These are phyloP conservation scores for Houttuynia cordata DNA, from an alignment of 164 flowering plant genomes.

Conservation along the genomic window DNA sequence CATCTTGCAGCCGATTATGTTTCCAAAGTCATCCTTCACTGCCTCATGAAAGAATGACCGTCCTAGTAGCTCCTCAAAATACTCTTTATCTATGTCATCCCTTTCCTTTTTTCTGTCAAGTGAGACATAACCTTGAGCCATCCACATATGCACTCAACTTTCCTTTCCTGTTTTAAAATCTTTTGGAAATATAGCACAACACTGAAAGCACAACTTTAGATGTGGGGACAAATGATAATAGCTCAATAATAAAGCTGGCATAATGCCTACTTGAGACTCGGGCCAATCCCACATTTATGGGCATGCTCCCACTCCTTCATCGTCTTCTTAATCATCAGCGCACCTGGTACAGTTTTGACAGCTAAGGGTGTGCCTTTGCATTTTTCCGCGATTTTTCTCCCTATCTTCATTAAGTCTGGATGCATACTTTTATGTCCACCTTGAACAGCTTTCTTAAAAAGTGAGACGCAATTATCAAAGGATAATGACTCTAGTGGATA, in stretches of 20 bases:
- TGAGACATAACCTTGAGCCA: slow-evolving; percentile 2
- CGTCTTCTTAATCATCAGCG: background rate
- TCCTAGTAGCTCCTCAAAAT: slow-evolving; percentile 1
- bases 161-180: background rate
- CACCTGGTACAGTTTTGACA: background rate
- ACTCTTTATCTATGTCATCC: background rate
- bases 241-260: slow-evolving; percentile 1
- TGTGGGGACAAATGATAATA: slow-evolving; percentile 3
- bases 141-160: background rate
- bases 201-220: slow-evolving; percentile 2
- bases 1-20: background rate
- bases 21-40: background rate
- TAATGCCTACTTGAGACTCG: background rate
- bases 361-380: slow-evolving; percentile 6
- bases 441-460: background rate
- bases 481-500: slow-evolving; percentile 1
- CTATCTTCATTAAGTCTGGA: background rate
- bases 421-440: background rate
- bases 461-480: background rate
- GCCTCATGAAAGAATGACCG: background rate
- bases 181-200: slow-evolving; percentile 5
- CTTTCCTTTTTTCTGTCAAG: background rate
- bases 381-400: slow-evolving; percentile 2
- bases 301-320: background rate
- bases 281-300: slow-evolving; percentile 1